Conservation (phyloP, 106 monocot species). For the Dendrobium officinale region DNA sequence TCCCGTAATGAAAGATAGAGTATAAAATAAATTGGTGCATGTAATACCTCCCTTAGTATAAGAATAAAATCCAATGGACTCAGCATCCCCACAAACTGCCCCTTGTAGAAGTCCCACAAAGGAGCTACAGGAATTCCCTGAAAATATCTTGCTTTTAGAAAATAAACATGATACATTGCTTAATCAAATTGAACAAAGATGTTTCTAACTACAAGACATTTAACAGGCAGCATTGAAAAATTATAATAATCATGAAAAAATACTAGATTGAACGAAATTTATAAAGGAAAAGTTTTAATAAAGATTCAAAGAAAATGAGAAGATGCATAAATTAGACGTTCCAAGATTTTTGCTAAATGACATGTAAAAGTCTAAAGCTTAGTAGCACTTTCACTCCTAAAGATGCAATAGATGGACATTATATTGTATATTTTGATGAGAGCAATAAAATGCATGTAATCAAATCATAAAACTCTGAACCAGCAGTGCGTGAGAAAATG, state of each 20-base stretch:
- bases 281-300: neutral
- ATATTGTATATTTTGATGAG: neutral
- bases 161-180: neutral
- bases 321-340: neutral
- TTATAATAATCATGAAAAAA: neutral
- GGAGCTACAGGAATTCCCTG: slow-evolving; percentile 92
- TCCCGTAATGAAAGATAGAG: slow-evolving; percentile 3
- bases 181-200: neutral
- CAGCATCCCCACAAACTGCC: slow-evolving; percentile 83
- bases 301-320: neutral
- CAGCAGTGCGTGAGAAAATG: neutral
- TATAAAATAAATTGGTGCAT: neutral
- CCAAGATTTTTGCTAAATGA: neutral
- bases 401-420: neutral
- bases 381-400: neutral
- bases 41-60: slow-evolving; percentile 72
- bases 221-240: neutral
- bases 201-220: neutral
- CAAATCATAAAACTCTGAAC: neutral
- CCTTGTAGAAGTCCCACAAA: slow-evolving; percentile 67
- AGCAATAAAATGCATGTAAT: neutral
- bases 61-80: slow-evolving; percentile 90
- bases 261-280: neutral
- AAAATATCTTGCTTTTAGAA: slow-evolving; percentile 10
- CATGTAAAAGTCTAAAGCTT: neutral